phyloP scores from a whole-genome alignment of 2,329 filamentous ascomycete species.

The Pestalotiopsis sp. region DNA sequence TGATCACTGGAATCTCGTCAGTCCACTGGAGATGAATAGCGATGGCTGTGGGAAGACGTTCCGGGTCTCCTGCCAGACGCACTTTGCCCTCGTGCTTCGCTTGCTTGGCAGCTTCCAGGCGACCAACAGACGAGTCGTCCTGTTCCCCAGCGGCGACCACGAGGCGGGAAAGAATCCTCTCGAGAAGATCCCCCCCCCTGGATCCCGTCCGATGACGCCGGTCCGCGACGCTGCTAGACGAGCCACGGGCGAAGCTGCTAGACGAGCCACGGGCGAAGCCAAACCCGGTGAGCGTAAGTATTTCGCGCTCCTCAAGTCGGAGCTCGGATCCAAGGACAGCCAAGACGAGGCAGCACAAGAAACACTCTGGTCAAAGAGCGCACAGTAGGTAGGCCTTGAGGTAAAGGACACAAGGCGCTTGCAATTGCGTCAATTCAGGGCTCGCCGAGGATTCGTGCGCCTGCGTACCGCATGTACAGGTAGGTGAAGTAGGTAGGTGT shows the following conservation, averaged over 20 bases:
- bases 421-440: not conserved
- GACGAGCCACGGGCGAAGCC: not conserved
- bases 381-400: not conserved
- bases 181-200: constrained; percentile 36
- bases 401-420: not conserved
- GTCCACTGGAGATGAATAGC: constrained; percentile 29
- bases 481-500: not conserved
- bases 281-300: not conserved
- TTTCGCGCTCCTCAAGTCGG: not conserved
- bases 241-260: not conserved
- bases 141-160: constrained; percentile 36
- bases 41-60: constrained; percentile 42
- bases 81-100: constrained; percentile 36
- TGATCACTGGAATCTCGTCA: constrained; percentile 36
- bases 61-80: constrained; percentile 40
- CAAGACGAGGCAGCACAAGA: not conserved
- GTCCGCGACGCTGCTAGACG: not conserved
- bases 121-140: constrained; percentile 25
- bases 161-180: constrained; percentile 41
- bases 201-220: constrained; percentile 31
- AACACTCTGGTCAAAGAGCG: not conserved
- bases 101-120: constrained; percentile 65
- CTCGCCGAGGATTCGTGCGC: not conserved
- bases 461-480: not conserved
- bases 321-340: not conserved